These are phyloP conservation scores for Rhodotorula sp. DNA, from an alignment of 1,284 basidiomycete species.

Conservation along the genomic window DNA sequence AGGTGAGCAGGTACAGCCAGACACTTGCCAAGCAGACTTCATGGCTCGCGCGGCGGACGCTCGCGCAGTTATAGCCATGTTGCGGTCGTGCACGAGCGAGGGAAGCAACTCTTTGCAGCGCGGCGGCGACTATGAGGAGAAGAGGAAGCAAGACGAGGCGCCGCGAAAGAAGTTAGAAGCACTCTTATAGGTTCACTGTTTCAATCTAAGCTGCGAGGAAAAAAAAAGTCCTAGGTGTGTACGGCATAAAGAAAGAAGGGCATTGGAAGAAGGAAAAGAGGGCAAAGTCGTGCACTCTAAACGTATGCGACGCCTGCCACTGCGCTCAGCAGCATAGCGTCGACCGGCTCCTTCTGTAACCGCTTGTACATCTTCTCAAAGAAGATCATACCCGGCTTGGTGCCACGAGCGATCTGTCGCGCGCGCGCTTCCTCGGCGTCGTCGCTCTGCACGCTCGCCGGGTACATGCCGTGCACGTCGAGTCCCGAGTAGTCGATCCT, in stretches of 20 bases:
- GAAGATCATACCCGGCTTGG: constrained; percentile 41
- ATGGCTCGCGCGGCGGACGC: background rate
- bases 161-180: background rate
- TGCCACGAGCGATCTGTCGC: constrained; percentile 5
- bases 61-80: background rate
- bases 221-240: background rate
- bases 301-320: constrained; percentile 41
- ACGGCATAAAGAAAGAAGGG: background rate
- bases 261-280: background rate
- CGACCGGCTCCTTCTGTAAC: constrained; percentile 39
- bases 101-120: background rate
- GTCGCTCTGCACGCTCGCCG: constrained; percentile 23
- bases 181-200: background rate
- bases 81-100: background rate
- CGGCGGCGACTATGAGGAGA: background rate
- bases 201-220: background rate
- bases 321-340: constrained; percentile 43
- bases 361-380: constrained; percentile 37
- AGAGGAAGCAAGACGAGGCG: background rate
- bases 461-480: constrained; percentile 49
- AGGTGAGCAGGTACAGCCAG: background rate
- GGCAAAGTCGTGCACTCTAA: constrained; percentile 11
- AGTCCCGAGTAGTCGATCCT: constrained; percentile 72
- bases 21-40: fast-evolving
- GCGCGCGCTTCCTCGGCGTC: constrained; percentile 16